Percentiles rank a stretch among this genome's conserved stretches.
phyloP scores from a whole-genome alignment of 1,284 basidiomycete genomes.

The Xerocomus minutiporus region DNA sequence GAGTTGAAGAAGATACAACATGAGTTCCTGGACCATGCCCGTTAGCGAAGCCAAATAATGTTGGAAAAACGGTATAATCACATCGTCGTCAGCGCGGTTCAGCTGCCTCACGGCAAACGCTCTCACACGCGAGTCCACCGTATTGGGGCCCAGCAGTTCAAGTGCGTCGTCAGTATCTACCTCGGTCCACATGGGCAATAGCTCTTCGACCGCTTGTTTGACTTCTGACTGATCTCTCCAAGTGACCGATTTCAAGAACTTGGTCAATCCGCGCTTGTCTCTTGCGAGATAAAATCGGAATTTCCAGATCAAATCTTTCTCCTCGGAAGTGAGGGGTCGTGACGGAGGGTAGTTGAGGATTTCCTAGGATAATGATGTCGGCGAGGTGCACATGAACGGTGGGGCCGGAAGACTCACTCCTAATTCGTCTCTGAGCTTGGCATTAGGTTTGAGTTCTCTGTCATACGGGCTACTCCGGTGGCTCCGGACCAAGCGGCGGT shows the following conservation, averaged over 20 bases:
- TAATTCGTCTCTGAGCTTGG: slow-evolving; percentile 90
- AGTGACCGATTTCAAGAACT: slow-evolving; percentile 96
- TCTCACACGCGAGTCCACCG: slow-evolving; percentile 86
- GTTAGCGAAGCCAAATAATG: slow-evolving; percentile 1
- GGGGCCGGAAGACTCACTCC: slow-evolving; percentile 50
- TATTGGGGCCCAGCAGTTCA: slow-evolving; percentile 89
- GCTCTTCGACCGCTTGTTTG: slow-evolving; percentile 94
- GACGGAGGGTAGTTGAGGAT: slow-evolving; percentile 92
- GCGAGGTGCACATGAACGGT: neutral
- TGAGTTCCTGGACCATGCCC: slow-evolving; percentile 65
- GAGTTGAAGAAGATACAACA: slow-evolving; percentile 91
- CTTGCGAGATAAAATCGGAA: slow-evolving; percentile 95
- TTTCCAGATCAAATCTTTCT: slow-evolving; percentile 97
- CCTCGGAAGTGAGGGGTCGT: slow-evolving; percentile 80
- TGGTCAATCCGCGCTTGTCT: slow-evolving; percentile 89
- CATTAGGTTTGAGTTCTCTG: slow-evolving; percentile 93
- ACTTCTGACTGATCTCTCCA: slow-evolving; percentile 97
- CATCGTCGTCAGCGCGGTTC: slow-evolving; percentile 90
- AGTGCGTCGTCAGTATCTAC: slow-evolving; percentile 96
- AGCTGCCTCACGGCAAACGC: slow-evolving; percentile 93
- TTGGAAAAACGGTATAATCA: slow-evolving; percentile 36
- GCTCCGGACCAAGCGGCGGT: slow-evolving; percentile 89
- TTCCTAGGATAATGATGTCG: slow-evolving; percentile 46
- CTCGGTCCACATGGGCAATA: slow-evolving; percentile 95
- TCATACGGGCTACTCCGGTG: slow-evolving; percentile 94